Evolutionary conservation across 352 stramenopile species (phyloP), one percentile per base, ranked within the genome.

Genomic region (Globisporangium yorkense): DNA sequence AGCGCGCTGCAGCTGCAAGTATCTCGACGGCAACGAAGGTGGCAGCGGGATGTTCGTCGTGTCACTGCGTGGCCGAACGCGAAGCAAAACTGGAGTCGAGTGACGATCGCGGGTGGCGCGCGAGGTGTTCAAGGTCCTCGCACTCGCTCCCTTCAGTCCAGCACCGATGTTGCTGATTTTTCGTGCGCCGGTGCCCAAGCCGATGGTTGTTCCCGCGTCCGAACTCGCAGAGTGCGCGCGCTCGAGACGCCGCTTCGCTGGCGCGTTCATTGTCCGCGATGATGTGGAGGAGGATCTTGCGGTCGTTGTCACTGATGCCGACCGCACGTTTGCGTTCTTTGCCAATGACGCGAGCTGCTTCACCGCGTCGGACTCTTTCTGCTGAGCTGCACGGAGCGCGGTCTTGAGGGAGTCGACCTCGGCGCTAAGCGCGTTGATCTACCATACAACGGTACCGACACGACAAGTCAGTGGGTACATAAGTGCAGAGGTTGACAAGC

Each of bases 351-450:
- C 74, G 21, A 88, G 62, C 6, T 69, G 54, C 35, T 74, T 77
- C 35, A 70, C 73, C 7, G 67, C 63, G 27, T 86, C 76, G 48
- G 66, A 76, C 44, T 88, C 74, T 40, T 71, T 76, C 55, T 80
- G 73, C 41, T 70, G 65, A 1, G 67, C 65, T 24, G 59, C 63
- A 21, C 56, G 63, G 3, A 58, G 52, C 9, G 56, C 35, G 0
- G 60, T 54, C 41, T 81, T 87, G 18, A 87, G 72, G 10, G 51
- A 46, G 2, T 72, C 57, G 13, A 83, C 82, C 16, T 87, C 73
- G 0, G 66, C 66, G 27, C 48, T 62, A 3, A 90, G 51, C 8
- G 53, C 55, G 39, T 90, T 83, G 15, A 90, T 77, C 77, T 89
- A 54, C 3, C 51, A 29, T 41, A 31, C 29, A 55, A 33, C 21